Evolutionary conservation across 192 early-diverging fungal species (phyloP), one percentile per base, ranked within the genome.

Genomic region (Martensiomyces pterosporus): DNA sequence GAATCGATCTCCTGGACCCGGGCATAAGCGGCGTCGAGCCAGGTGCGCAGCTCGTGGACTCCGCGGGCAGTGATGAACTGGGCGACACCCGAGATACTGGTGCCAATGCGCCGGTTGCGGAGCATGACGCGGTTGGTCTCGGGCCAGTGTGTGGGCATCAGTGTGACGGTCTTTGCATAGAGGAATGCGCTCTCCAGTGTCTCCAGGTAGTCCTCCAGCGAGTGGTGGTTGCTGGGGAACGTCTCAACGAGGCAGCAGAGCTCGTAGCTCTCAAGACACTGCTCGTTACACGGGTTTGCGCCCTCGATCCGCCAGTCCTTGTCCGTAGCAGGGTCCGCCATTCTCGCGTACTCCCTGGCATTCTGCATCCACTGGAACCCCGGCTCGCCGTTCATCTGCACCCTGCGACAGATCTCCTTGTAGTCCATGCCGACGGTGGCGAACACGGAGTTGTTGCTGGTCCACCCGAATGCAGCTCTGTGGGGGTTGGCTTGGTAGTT

Each of bases 371-470:
- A 77, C 34, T 64, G 59, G 36, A 77, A 64, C 10, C 75, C 75
- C 2, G 75, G 75, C 44, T 77, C 75, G 42, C 75, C 75, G 34
- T 77, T 77, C 0, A 8, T 34, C n/a, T 19, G 41, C 10, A 77
- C 55, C 0, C 70, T 58, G 25, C 51, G 36, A 14, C 57, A 52
- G 9, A 66, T 27, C 14, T 47, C 54, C 4, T 24, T 19, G 45
- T 78, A 78, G 47, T 72, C 54, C 61, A 78, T 72, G 15, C 76
- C 76, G 5, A 71, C 19, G 1, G 25, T 40, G 29, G 61, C 51
- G 40, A 76, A 70, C 24, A 78, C 62, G 22, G 76, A 78, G 42
- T 78, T 78, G 60, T 78, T 78, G 33, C 60, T 65, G 1, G 73
- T 76, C 76, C 76, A 78, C 3, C 76, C 76, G 19, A 44, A 76